A percentile compares a stretch with the other conserved stretches of the same genome.
Conservation (phyloP, 1,139 yeast species). For the Nakaseomyces kungkrabaensis region DNA sequence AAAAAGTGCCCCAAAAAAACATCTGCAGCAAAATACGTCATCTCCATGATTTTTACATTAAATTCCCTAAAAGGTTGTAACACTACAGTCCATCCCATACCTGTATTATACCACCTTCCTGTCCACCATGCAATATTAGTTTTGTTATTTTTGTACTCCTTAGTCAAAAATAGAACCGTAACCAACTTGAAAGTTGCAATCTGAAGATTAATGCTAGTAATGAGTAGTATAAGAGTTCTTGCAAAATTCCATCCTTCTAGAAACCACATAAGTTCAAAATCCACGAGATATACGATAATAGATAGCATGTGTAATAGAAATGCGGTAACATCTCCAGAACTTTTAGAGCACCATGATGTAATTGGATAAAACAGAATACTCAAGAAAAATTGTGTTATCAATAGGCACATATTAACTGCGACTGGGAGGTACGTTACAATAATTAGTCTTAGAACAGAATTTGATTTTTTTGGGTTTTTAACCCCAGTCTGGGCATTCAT, state of each 20-base stretch:
- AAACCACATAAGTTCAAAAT: conserved; percentile 52
- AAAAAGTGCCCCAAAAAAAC: conserved; percentile 59
- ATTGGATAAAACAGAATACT: conserved; percentile 43
- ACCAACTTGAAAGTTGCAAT: conserved; percentile 41
- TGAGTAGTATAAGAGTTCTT: conserved; percentile 46
- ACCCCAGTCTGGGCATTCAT: conserved; percentile 66
- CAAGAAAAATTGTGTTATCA: conserved; percentile 37
- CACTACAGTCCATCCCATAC: conserved; percentile 47
- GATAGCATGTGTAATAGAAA: conserved; percentile 43
- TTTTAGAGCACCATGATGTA: conserved; percentile 32
- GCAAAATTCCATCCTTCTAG: conserved; percentile 56
- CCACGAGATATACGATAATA: conserved; percentile 42
- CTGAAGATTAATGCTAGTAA: conserved; percentile 49
- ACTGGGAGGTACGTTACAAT: conserved; percentile 48
- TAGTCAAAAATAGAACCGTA: conserved; percentile 41
- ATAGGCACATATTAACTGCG: conserved; percentile 35
- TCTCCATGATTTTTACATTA: conserved; percentile 57
- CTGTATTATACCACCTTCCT: conserved; percentile 61
- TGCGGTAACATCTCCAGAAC: conserved; percentile 37
- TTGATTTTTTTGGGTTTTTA: conserved; percentile 36
- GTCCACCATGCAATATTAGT: conserved; percentile 80
- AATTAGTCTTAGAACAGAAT: conserved; percentile 44
- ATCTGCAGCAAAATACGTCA: conserved; percentile 61
- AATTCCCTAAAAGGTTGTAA: conserved; percentile 65
- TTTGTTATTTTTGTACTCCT: conserved; percentile 48